phyloP scores from a whole-genome alignment of 2,329 filamentous ascomycete genomes.

The Aspergillus novofumigatus region DNA sequence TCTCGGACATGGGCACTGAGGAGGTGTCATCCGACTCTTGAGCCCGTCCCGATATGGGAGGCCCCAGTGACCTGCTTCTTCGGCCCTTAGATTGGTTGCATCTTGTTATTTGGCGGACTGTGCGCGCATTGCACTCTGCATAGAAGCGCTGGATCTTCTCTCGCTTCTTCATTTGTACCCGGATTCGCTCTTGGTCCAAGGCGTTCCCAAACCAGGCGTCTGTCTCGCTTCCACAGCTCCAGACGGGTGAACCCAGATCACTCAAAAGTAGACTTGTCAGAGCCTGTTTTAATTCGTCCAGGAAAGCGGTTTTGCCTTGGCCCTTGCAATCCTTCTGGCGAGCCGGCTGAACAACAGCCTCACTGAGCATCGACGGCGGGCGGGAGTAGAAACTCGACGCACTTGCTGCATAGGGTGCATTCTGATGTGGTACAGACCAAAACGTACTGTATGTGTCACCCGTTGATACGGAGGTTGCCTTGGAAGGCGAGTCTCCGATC shows the following conservation, averaged over 20 bases:
- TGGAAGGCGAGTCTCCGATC: slow-evolving; percentile 55
- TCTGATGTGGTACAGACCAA: slow-evolving; percentile 80
- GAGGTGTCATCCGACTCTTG: background rate
- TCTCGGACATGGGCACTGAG: background rate
- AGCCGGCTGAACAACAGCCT: slow-evolving; percentile 29
- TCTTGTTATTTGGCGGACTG: slow-evolving; percentile 20
- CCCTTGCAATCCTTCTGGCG: slow-evolving; percentile 34
- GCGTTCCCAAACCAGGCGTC: slow-evolving; percentile 72
- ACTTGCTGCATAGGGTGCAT: slow-evolving; percentile 60
- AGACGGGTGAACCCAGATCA: slow-evolving; percentile 81
- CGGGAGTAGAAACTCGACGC: slow-evolving; percentile 53
- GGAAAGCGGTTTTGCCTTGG: slow-evolving; percentile 73
- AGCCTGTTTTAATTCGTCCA: slow-evolving; percentile 71
- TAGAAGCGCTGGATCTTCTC: slow-evolving; percentile 38
- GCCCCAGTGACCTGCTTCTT: slow-evolving; percentile 34
- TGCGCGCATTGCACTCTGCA: slow-evolving; percentile 31
- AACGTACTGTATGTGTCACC: slow-evolving; percentile 76
- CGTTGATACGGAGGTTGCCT: slow-evolving; percentile 65
- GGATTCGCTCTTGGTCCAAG: slow-evolving; percentile 47
- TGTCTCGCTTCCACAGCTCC: slow-evolving; percentile 86
- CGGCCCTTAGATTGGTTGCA: slow-evolving; percentile 20
- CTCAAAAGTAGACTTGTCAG: slow-evolving; percentile 82
- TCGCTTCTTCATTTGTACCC: slow-evolving; percentile 37
- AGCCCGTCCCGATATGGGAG: slow-evolving; percentile 10
- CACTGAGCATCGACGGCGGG: slow-evolving; percentile 40